phyloP scores from a whole-genome alignment of 2,329 filamentous ascomycete genomes.

The Alternaria triticina region DNA sequence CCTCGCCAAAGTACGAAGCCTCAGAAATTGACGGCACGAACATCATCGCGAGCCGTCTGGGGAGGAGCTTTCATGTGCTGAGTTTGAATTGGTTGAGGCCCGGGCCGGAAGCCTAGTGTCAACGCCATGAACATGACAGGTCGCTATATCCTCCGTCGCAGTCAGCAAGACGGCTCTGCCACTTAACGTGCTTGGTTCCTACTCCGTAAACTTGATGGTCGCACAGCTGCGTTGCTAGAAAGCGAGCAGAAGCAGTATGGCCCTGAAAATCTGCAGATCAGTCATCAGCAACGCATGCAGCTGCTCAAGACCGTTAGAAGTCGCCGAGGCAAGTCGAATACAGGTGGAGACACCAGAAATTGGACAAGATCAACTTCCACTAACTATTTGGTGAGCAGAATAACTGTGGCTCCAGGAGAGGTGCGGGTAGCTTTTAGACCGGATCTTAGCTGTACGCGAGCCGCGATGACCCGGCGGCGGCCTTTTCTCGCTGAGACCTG shows the following conservation, averaged over 20 bases:
- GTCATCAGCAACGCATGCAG: background rate
- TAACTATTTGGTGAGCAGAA: background rate
- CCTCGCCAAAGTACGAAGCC: background rate
- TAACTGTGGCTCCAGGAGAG: background rate
- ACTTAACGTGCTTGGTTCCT: background rate
- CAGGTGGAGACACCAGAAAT: background rate
- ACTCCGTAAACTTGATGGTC: background rate
- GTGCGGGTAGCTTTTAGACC: background rate
- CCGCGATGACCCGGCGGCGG: background rate
- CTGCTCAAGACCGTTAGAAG: background rate
- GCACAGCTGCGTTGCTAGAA: background rate
- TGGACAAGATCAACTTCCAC: constrained; percentile 1
- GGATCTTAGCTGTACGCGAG: background rate
- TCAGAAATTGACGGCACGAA: background rate
- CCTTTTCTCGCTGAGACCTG: background rate
- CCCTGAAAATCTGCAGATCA: background rate
- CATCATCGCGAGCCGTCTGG: background rate
- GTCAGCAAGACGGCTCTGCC: background rate
- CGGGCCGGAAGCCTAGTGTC: constrained; percentile 2
- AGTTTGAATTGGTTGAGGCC: background rate
- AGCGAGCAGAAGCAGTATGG: background rate
- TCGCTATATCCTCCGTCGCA: background rate
- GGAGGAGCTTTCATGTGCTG: background rate
- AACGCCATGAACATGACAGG: background rate
- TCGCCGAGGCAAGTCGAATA: background rate